These are phyloP conservation scores for Macroventuria anomochaeta DNA, from an alignment of 2,329 filamentous ascomycete genomes.

Conservation along the genomic window DNA sequence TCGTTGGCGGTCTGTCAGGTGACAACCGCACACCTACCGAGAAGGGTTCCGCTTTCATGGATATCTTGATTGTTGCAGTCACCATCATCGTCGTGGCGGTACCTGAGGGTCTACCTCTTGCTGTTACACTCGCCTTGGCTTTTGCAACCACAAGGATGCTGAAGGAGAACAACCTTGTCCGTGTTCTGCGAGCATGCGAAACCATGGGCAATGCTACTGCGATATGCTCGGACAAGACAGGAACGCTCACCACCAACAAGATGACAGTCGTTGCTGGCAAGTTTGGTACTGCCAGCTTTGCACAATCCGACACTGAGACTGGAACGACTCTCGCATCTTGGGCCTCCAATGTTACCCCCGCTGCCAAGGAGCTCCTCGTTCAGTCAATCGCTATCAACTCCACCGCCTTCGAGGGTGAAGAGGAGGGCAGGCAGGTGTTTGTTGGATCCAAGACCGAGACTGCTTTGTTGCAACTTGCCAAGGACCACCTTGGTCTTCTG, in stretches of 20 bases:
- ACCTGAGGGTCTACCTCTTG: constrained; percentile 49
- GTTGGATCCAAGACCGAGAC: constrained; percentile 66
- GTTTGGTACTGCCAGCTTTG: constrained; percentile 52
- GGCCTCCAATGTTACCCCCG: constrained; percentile 53
- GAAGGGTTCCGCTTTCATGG: constrained; percentile 49
- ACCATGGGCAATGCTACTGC: constrained; percentile 48
- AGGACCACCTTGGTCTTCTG: constrained; percentile 59
- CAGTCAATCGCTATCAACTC: constrained; percentile 53
- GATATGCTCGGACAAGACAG: constrained; percentile 48
- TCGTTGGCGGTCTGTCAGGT: constrained; percentile 40
- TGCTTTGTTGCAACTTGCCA: constrained; percentile 59
- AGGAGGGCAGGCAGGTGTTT: constrained; percentile 56
- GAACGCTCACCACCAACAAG: constrained; percentile 48
- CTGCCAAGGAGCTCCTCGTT: constrained; percentile 36
- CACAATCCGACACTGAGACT: constrained; percentile 57
- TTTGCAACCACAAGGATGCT: constrained; percentile 47
- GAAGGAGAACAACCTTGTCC: constrained; percentile 47
- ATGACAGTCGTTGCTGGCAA: constrained; percentile 53
- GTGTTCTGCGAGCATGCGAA: constrained; percentile 43
- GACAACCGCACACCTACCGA: constrained; percentile 32
- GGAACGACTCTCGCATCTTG: constrained; percentile 51
- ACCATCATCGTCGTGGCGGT: constrained; percentile 53
- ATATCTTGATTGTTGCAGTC: constrained; percentile 52
- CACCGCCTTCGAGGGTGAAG: constrained; percentile 59
- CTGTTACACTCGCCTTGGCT: constrained; percentile 45